Evolutionary conservation across 805 yeast species (phyloP).

Genomic region (Kluyveromyces dobzhanskii): DNA sequence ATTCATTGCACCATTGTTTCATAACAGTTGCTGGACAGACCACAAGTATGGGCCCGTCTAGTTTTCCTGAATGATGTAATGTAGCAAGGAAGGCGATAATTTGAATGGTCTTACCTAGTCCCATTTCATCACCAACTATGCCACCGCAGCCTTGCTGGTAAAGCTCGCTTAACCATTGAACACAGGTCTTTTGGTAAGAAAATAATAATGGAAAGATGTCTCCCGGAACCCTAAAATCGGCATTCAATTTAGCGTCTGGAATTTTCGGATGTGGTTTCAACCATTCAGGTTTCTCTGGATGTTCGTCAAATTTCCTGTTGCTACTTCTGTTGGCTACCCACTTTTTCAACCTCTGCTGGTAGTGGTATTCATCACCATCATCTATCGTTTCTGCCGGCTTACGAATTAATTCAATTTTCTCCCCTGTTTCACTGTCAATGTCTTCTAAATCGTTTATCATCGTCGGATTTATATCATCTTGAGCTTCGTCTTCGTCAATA

Average conservation of each 20-base stretch:
- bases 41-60: constrained; percentile 70
- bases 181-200: constrained; percentile 93
- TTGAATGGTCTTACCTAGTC: constrained; percentile 92
- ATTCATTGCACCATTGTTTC: constrained; percentile 95
- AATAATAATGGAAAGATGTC: constrained; percentile 81
- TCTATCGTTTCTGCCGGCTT: constrained; percentile 37
- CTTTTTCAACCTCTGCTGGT: constrained; percentile 46
- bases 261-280: constrained; percentile 64
- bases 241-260: constrained; percentile 68
- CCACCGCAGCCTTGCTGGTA: constrained; percentile 88
- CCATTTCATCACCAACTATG: constrained; percentile 97
- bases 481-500: constrained; percentile 13
- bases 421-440: constrained; percentile 8
- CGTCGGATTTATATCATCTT: constrained; percentile 15
- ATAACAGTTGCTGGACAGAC: constrained; percentile 97
- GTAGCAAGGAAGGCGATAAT: constrained; percentile 88
- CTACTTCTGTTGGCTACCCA: constrained; percentile 53
- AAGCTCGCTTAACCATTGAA: constrained; percentile 96
- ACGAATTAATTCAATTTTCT: constrained; percentile 10
- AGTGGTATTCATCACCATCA: constrained; percentile 72
- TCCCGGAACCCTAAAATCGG: constrained; percentile 73
- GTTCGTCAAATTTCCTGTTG: constrained; percentile 23
- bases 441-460: constrained; percentile 10
- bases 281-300: constrained; percentile 47
- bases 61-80: constrained; percentile 67